Evolutionary conservation across 1,284 basidiomycete species (phyloP), one percentile per base, ranked within the genome.

Genomic region (Cryptococcus sp.): DNA sequence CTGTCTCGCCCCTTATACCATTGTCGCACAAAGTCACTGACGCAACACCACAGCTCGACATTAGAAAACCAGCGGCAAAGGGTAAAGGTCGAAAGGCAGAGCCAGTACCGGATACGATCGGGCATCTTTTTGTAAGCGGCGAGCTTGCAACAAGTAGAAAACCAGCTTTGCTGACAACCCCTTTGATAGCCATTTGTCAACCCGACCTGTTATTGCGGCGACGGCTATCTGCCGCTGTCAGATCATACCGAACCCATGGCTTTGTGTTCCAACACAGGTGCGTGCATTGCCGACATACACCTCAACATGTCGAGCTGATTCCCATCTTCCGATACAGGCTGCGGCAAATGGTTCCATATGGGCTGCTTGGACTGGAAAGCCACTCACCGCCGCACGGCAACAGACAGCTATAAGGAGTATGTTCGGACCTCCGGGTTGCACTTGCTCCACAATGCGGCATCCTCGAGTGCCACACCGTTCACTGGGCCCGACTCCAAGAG

Each of bases 301-400:
- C 17, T 22, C 30, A 16, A 23, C 43, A 20, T 43, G 6, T 20
- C 10, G 10, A 8, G 17, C 40, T 52, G 50, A 35, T 39, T 3
- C 5, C 15, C 4, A 25, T 45, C 19, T 45, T 16, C 23, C 42
- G 7, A 6, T 45, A 15, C 53, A 67, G 67, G 20, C 30, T 69
- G 67, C 55, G 41, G 52, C 11, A 57, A 55, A 57, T 69, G 67
- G 67, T 66, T 58, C 40, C 67, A 69, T 43, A 42, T 58, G 19
- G 54, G 52, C 6, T 69, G 67, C 47, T 52, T 69, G 30, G 49
- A 58, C 42, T 61, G 56, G 59, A 51, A 50, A 11, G 47, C 41
- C 16, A 17, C 16, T 19, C 38, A 57, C 45, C 43, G 48, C 22
- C 56, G 45, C 0, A 7, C 22, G 2, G 22, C 54, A 8, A 52